These are phyloP conservation scores for Detonula confervacea DNA, from an alignment of 352 stramenopile species.

Conservation along the genomic window DNA sequence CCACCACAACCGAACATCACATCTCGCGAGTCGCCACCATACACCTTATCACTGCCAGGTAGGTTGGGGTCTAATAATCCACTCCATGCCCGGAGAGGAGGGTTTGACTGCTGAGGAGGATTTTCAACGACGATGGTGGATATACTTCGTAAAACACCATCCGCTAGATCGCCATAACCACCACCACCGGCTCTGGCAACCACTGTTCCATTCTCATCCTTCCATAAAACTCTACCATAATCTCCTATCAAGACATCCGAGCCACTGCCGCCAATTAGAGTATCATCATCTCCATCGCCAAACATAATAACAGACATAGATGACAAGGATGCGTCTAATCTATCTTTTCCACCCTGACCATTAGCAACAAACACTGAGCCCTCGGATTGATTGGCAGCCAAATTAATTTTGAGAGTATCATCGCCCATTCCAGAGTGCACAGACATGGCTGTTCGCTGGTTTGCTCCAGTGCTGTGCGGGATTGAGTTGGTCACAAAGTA, in stretches of 20 bases:
- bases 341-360: constrained; percentile 53
- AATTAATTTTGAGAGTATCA: constrained; percentile 44
- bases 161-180: constrained; percentile 57
- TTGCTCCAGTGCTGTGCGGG: background rate
- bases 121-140: constrained; percentile 20
- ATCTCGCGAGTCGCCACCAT: constrained; percentile 34
- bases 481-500: constrained; percentile 42
- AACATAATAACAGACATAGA: constrained; percentile 56
- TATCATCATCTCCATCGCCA: constrained; percentile 57
- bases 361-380: constrained; percentile 49
- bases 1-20: constrained; percentile 38
- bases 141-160: constrained; percentile 42
- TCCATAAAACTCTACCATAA: constrained; percentile 52
- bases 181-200: constrained; percentile 48
- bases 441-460: constrained; percentile 32
- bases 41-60: constrained; percentile 37
- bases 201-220: constrained; percentile 17
- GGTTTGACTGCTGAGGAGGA: constrained; percentile 15
- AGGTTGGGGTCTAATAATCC: constrained; percentile 12
- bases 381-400: constrained; percentile 13
- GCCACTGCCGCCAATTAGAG: constrained; percentile 29
- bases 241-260: constrained; percentile 57
- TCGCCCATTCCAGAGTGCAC: constrained; percentile 53
- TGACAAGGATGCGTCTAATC: constrained; percentile 42
- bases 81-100: too few species aligned